phyloP scores from a whole-genome alignment of 208 protist genomes.

The Porcisia deanei region DNA sequence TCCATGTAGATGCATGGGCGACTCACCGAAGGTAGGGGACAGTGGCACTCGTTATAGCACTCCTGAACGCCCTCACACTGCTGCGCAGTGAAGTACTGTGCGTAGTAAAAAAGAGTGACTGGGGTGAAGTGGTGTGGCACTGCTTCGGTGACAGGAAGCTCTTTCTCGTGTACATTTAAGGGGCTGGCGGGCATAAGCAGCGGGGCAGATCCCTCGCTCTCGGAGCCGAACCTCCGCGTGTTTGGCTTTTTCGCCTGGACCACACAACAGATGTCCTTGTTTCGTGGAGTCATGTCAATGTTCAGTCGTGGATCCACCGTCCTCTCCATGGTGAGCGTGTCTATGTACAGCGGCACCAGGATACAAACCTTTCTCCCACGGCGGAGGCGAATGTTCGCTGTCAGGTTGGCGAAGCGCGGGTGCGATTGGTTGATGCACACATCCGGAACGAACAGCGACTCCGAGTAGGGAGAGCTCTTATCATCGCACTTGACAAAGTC shows the following conservation, averaged over 20 bases:
- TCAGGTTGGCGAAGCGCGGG: conserved; percentile 97
- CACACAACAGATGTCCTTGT: conserved; percentile 81
- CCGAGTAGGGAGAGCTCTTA: conserved; percentile 58
- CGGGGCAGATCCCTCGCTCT: conserved; percentile 1
- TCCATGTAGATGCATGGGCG: conserved; percentile 98
- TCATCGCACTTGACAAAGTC: conserved; percentile 39
- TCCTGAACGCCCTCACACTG: conserved; percentile 71
- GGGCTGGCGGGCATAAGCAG: conserved; percentile 6
- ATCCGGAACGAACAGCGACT: conserved; percentile 97
- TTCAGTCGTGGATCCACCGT: conserved; percentile 82
- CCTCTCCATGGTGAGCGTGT: conserved; percentile 86
- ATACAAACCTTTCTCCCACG: conserved; percentile 96
- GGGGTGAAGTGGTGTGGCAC: conserved; percentile 86
- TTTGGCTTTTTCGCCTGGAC: conserved; percentile 41
- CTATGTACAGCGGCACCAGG: conserved; percentile 96
- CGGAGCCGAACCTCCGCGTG: conserved; percentile 44
- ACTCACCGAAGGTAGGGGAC: conserved; percentile 79
- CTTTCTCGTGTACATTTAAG: conserved; percentile 36
- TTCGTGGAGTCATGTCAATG: conserved; percentile 72
- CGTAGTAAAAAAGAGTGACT: conserved; percentile 89
- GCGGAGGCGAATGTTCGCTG: conserved; percentile 95
- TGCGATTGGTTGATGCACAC: conserved; percentile 96
- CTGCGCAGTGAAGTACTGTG: conserved; percentile 85
- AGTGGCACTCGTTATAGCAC: conserved; percentile 82
- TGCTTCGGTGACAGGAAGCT: conserved; percentile 46